These are phyloP conservation scores for Tothia fuscella DNA, from an alignment of 2,329 filamentous ascomycete species.

Conservation along the genomic window DNA sequence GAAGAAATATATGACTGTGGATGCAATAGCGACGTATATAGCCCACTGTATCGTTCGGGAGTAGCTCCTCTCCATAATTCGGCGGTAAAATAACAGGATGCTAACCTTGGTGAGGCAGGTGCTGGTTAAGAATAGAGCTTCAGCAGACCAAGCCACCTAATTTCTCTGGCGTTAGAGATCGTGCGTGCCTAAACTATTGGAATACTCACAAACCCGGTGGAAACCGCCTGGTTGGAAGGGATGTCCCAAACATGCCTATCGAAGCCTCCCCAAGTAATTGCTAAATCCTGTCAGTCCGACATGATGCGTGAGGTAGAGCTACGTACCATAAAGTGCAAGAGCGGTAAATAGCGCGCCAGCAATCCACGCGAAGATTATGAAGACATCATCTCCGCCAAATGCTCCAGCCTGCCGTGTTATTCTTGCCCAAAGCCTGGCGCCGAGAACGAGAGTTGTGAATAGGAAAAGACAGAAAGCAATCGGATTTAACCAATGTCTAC, in stretches of 20 bases:
- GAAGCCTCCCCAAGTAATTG: background rate
- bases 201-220: background rate
- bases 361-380: conserved; percentile 5
- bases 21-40: conserved; percentile 18
- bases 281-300: background rate
- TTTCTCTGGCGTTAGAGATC: background rate
- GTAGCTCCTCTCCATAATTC: conserved; percentile 17
- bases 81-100: conserved; percentile 21
- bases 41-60: conserved; percentile 11
- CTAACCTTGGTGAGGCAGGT: conserved; percentile 18
- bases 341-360: conserved; percentile 3
- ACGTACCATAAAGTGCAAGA: background rate
- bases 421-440: conserved; percentile 1
- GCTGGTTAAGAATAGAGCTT: conserved; percentile 2
- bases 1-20: conserved; percentile 16
- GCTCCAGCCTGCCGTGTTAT: background rate
- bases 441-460: background rate
- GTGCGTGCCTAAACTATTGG: background rate
- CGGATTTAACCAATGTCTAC: background rate
- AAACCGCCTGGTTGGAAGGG: background rate
- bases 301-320: background rate
- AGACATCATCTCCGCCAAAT: conserved; percentile 4
- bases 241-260: conserved; percentile 8
- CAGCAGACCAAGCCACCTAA: background rate
- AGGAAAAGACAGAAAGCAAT: conserved; percentile 1